phyloP scores from a whole-genome alignment of 2,329 filamentous ascomycete genomes.

The Aspergillus versicolor region DNA sequence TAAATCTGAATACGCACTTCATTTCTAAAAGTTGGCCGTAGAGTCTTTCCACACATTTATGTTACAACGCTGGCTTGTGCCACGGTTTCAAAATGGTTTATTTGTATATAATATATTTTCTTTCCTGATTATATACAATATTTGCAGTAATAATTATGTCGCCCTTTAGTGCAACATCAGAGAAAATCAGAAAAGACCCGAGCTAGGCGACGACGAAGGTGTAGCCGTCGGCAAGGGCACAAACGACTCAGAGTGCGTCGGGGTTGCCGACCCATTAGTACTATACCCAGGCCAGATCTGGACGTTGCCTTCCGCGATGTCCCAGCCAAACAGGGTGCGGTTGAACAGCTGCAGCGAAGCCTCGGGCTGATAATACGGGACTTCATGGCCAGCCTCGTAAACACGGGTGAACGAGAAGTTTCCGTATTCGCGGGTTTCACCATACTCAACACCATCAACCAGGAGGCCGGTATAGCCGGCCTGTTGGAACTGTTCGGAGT shows the following conservation, averaged over 20 bases:
- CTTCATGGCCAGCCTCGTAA: conserved; percentile 65
- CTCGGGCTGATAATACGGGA: conserved; percentile 58
- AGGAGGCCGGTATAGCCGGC: conserved; percentile 73
- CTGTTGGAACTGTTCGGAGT: conserved; percentile 57
- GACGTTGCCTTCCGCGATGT: conserved; percentile 53
- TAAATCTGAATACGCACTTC: too few relatives aligned
- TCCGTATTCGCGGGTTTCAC: conserved; percentile 72
- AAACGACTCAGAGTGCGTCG: conserved; percentile 48
- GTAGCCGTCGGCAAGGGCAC: conserved; percentile 32
- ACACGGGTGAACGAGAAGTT: conserved; percentile 69
- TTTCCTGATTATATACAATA: background rate
- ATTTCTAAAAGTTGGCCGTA: too few relatives aligned
- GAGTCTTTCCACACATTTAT: background rate
- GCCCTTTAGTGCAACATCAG: background rate
- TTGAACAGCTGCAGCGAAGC: conserved; percentile 61
- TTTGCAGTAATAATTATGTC: background rate
- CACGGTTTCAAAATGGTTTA: background rate
- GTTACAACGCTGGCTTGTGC: too few relatives aligned
- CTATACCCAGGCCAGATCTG: conserved; percentile 35
- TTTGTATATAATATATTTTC: background rate
- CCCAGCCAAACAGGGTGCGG: conserved; percentile 57
- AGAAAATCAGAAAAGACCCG: background rate
- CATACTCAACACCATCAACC: conserved; percentile 65
- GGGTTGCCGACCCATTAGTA: conserved; percentile 41
- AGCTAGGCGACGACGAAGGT: conserved; percentile 1